Evolutionary conservation across 2,329 filamentous ascomycete species (phyloP).

Genomic region (Biscogniauxia sp.): DNA sequence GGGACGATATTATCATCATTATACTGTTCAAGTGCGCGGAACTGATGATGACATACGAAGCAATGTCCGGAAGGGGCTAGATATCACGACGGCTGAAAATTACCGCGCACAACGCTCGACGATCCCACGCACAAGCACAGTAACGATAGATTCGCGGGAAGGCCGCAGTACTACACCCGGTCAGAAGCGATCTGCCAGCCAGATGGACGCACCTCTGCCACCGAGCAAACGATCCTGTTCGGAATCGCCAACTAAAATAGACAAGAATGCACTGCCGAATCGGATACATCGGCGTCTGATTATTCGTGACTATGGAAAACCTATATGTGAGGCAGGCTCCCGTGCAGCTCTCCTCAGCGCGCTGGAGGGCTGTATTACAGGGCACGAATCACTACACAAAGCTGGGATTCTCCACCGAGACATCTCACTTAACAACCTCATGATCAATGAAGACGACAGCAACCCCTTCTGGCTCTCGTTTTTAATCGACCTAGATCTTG

Average conservation of each 20-base stretch:
- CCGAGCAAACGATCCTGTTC: slow-evolving; percentile 9
- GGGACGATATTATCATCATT: slow-evolving; percentile 41
- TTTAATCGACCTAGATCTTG: slow-evolving; percentile 17
- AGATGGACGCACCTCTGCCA: slow-evolving; percentile 7
- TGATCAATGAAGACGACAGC: slow-evolving; percentile 38
- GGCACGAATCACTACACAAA: slow-evolving; percentile 31
- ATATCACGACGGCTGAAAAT: slow-evolving; percentile 31
- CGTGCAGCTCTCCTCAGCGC: slow-evolving; percentile 31
- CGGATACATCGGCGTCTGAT: slow-evolving; percentile 39
- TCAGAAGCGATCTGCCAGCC: slow-evolving; percentile 22
- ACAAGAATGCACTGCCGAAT: slow-evolving; percentile 25
- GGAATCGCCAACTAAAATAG: slow-evolving; percentile 6
- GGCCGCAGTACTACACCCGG: slow-evolving; percentile 34
- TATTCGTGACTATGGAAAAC: slow-evolving; percentile 36
- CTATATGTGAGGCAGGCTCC: slow-evolving; percentile 38
- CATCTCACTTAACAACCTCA: slow-evolving; percentile 40
- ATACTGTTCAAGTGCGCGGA: slow-evolving; percentile 36
- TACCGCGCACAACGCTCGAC: slow-evolving; percentile 11
- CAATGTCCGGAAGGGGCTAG: slow-evolving; percentile 32
- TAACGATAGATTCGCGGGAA: slow-evolving; percentile 2
- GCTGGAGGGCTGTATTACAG: slow-evolving; percentile 34
- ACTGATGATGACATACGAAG: slow-evolving; percentile 34
- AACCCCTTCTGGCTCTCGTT: slow-evolving; percentile 28
- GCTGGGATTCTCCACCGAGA: slow-evolving; percentile 38
- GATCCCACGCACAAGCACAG: not conserved